Evolutionary conservation across 2,329 filamentous ascomycete genomes (phyloP), one percentile per base, ranked within the genome.

Genomic region (Sclerotinia nivalis): DNA sequence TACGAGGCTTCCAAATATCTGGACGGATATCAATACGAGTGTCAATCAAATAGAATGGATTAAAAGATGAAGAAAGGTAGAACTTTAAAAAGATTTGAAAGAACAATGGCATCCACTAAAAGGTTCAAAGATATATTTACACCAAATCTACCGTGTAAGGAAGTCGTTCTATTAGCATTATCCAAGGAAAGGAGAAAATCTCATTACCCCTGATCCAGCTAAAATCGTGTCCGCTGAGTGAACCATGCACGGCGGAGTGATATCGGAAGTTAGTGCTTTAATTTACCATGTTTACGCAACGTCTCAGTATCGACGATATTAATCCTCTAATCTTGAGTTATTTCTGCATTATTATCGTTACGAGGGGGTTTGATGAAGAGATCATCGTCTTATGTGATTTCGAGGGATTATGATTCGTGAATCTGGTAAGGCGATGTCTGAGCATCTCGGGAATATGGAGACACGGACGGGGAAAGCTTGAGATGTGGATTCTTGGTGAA

Each of bases 161-260:
- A 59, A 5, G 52, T 49, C 40, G 40, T 25, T 37, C 64, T 37
- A 45, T 34, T n/a, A 58, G 31, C 58, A 58, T 59, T 50, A 43
- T 49, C n/a, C 34, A 49, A 18, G 25, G 20, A 50, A 25, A 12
- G 31, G 31, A 40, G 28, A 28, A 1, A 60, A 47, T 37, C 12
- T 22, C 52, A 67, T 37, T 60, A 37, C 65, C 65, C 65, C 65
- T 68, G 65, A 68, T 68, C 60, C 54, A 68, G 47, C 34, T 50
- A 15, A 25, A 40, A 10, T 37, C 22, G 40, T 13, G 15, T 40
- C 31, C 47, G 31, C 31, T 20, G 1, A 20, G 45, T 25, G 47
- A 64, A 47, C 60, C 60, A 31, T 50, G 60, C 22, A 37, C 28
- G 15, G 52, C 65, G 65, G 60, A 50, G 15, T 68, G 40, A 49